These are phyloP conservation scores for Mimosa pudica DNA, from an alignment of 306 rosid genomes.

Conservation along the genomic window DNA sequence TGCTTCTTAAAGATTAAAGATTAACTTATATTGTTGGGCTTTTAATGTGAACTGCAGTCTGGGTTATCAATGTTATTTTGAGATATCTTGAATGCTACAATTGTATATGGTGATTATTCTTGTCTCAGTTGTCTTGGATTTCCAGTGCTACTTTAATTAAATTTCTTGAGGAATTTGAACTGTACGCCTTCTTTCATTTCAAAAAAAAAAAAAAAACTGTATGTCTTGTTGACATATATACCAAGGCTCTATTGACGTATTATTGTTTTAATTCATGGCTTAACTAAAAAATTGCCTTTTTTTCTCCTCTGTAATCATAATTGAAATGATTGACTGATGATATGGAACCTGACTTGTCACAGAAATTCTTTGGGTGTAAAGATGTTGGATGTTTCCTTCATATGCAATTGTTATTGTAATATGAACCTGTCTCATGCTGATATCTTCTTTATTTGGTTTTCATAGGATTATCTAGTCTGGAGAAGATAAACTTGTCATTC, in stretches of 20 bases:
- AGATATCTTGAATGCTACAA: conserved; percentile 11
- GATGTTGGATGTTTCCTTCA: not conserved
- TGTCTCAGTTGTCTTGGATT: not conserved
- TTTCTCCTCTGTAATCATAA: not conserved
- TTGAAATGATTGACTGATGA: not conserved
- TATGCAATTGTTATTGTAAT: conserved; percentile 15
- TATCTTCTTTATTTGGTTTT: conserved; percentile 29
- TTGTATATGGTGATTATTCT: not conserved
- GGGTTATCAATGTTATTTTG: conserved; percentile 1
- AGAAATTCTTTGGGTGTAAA: not conserved
- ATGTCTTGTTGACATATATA: not conserved
- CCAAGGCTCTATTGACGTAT: not conserved
- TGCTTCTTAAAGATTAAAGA: not conserved
- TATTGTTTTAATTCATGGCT: not conserved
- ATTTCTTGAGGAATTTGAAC: not conserved
- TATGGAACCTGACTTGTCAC: not conserved
- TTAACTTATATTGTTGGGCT: not conserved
- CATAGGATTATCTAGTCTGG: conserved; percentile 77
- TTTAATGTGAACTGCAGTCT: not conserved
- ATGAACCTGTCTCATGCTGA: conserved; percentile 17
- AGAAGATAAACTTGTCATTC: conserved; percentile 87
- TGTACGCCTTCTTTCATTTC: no score
- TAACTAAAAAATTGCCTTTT: not conserved
- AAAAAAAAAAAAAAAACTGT: not conserved
- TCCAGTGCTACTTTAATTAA: not conserved